Base-by-base conservation (phyloP, 352 stramenopile genomes). In the Globisporangium nagaii region DNA sequence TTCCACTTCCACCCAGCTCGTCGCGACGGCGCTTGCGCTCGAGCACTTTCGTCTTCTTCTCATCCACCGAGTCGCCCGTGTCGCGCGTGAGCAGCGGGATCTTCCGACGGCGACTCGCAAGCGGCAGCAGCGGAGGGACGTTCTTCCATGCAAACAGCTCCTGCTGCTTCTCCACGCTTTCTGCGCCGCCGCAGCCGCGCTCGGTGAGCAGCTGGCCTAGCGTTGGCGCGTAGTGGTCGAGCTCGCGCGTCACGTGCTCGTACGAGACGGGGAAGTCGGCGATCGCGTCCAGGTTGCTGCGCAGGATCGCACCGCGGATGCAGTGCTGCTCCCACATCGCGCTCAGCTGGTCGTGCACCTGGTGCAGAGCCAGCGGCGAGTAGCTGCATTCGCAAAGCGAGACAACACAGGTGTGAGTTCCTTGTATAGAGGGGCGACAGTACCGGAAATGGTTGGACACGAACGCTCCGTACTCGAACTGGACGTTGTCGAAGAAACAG, bases 401-500 rank as follows among this genome's bases (percentile, higher is more conserved):
- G n/a, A 61, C 61, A 68, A 84, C 22, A 81, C 44, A 22, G n/a
- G 2, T 4, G 30, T 37, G 15, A 52, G n/a, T n/a, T n/a, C n/a
- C n/a, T n/a, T n/a, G 9, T 34, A 59, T 17, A 51, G 3, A 43
- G 3, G 5, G n/a, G 1, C 20, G 19, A 64, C 74, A 4, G 25
- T 8, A 34, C 5, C 11, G 31, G 5, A 31, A 79, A 32, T 51
- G 36, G 35, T 71, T 66, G 6, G 59, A 66, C n/a, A 27, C 13
- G 24, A 8, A 51, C 13, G 17, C 13, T 13, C 76, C 56, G 51
- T 66, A 86, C 51, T 79, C 53, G 47, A 98, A 96, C 34, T 71
- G 15, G 28, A 97, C 62, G 63, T 92, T 80, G 13, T 85, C 73
- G 66, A 98, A 99, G 40, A 81, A 73, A 70, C 97, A 99, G 60